Conservation (phyloP, 495 filamentous ascomycete species). For the Astrothelium subdiscretum region DNA sequence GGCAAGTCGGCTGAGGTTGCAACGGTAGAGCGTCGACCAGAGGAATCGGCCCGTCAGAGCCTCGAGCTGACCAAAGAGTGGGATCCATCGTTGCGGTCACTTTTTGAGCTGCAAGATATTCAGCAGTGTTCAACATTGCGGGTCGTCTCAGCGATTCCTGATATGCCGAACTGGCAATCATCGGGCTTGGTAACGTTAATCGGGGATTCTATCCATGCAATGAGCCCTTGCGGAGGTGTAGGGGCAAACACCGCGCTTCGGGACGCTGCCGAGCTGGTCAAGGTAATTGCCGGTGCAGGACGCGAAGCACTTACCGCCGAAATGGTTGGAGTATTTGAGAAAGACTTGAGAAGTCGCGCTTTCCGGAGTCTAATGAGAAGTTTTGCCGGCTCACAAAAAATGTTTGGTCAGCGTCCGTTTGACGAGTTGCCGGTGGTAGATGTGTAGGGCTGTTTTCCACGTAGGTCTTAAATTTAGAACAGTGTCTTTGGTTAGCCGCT, state of each 20-base stretch:
- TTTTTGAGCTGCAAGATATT: constrained; percentile 4
- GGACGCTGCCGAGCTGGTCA: constrained; percentile 26
- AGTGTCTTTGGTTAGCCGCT: too few relatives aligned
- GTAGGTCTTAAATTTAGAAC: not conserved
- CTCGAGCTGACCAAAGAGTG: constrained; percentile 14
- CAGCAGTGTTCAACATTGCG: constrained; percentile 4
- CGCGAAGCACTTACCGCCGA: not conserved
- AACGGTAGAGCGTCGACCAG: not conserved
- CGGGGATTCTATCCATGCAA: constrained; percentile 4
- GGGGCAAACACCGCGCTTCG: constrained; percentile 10
- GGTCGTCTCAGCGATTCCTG: not conserved
- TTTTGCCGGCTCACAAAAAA: constrained; percentile 5
- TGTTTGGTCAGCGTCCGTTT: constrained; percentile 4
- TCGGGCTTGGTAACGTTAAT: constrained; percentile 6
- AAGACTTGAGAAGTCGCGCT: constrained; percentile 1
- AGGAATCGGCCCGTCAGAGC: constrained; percentile 1
- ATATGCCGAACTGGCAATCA: constrained; percentile 22
- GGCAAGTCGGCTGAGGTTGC: not conserved
- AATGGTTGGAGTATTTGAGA: not conserved
- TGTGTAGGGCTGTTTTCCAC: not conserved
- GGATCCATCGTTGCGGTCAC: constrained; percentile 4
- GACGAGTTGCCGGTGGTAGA: not conserved
- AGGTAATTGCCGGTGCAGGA: constrained; percentile 20
- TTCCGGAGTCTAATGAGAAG: constrained; percentile 5
- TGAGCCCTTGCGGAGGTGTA: constrained; percentile 4